phyloP scores from a whole-genome alignment of 805 yeast species.

The Starmerella vitae region DNA sequence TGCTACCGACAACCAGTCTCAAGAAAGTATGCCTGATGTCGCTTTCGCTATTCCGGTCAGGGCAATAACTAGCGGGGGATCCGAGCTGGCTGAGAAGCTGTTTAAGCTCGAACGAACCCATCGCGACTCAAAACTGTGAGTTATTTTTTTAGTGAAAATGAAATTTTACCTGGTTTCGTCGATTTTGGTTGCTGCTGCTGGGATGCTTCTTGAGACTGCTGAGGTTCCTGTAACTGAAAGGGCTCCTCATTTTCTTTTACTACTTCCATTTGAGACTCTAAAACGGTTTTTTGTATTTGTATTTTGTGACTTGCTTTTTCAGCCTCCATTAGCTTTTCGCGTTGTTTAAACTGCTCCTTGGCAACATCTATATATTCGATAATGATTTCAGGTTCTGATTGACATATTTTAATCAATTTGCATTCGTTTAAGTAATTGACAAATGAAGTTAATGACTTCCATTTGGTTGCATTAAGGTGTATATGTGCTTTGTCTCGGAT shows the following conservation, averaged over 20 bases:
- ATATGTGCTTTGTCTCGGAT: conserved; percentile 71
- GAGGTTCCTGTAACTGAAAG: neutral
- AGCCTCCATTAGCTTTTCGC: neutral
- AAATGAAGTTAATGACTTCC: conserved; percentile 58
- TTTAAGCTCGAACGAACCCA: neutral
- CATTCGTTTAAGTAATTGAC: conserved; percentile 42
- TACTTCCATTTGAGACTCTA: neutral
- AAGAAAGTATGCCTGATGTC: conserved; percentile 28
- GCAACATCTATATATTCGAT: conserved; percentile 4
- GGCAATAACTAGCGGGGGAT: neutral
- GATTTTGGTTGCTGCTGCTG: neutral
- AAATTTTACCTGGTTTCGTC: neutral
- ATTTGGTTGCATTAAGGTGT: conserved; percentile 81
- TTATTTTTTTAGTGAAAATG: conserved; percentile 3
- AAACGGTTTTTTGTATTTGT: neutral
- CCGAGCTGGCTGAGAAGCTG: neutral
- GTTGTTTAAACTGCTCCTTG: neutral
- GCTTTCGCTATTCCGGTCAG: conserved; percentile 27
- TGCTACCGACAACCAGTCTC: conserved; percentile 24
- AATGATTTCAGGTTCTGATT: conserved; percentile 6
- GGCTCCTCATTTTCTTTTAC: neutral
- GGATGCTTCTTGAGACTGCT: neutral
- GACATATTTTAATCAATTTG: conserved; percentile 33
- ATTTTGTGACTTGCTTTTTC: neutral
- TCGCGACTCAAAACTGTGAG: neutral